Base-by-base conservation (phyloP, 1,139 yeast genomes). In the Yamadazyma triangularis region DNA sequence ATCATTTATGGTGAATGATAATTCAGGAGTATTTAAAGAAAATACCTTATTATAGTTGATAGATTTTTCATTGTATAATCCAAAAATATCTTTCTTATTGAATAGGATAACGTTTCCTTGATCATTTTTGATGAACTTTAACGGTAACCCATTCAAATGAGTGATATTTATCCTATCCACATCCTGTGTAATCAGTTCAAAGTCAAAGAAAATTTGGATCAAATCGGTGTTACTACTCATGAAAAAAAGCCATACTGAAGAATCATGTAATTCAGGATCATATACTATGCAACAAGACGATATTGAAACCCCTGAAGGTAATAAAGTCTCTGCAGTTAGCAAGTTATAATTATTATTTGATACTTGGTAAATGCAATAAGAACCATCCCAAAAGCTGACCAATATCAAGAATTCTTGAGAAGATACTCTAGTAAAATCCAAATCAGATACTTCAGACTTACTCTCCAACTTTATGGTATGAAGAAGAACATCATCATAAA, bases 371-470 rank as follows among this genome's bases (percentile, higher is more conserved):
- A 47, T 18, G 14, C 23, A 31, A 26, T 32, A 40, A 9, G 34
- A 26, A 2, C 50, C 50, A 33, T 45, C 39, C 47, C 47, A 44
- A 28, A 35, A 47, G 4, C 41, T 21, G 4, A 44, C 26, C 13
- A 47, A 31, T 4, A 44, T 13, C 14, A 47, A 26, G 25, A 25
- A 40, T 16, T 33, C 35, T n/a, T 29, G 24, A 9, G 30, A 27
- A 13, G 23, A 32, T n/a, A n/a, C n/a, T 6, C 38, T 29, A 1
- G 41, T 25, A 10, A 44, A 15, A 28, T 45, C 47, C 14, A 42
- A 30, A 22, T 32, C 38, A 6, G 46, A 39, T 0, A 42, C 39
- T 23, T 44, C 44, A 7, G 19, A 13, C 4, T 12, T 14, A 4
- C 27, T 16, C 4, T 18, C 21, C 4, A 38, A 12, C n/a, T 30